These are phyloP conservation scores for Arabidopsis hybrid DNA, from an alignment of 441 rosid genomes.

Conservation along the genomic window DNA sequence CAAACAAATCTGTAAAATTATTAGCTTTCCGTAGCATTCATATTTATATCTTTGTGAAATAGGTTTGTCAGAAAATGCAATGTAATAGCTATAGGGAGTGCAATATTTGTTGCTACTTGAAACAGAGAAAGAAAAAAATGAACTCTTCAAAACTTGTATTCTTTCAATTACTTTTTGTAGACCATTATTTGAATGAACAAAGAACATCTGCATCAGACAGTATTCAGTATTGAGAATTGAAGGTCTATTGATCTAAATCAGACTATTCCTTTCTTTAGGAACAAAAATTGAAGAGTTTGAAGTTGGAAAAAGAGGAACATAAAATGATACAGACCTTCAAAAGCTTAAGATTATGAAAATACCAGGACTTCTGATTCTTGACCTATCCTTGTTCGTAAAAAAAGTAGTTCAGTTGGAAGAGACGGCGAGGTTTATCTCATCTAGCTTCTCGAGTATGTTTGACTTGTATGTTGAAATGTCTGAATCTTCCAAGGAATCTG, in stretches of 20 bases:
- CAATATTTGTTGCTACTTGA: constrained; percentile 22
- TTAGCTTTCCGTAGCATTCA: constrained; percentile 16
- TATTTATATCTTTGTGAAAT: constrained; percentile 25
- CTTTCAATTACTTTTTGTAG: background rate
- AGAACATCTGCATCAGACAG: constrained; percentile 15
- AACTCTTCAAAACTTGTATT: constrained; percentile 7
- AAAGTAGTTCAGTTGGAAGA: constrained; percentile 28
- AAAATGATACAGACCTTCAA: constrained; percentile 1
- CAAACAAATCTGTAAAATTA: constrained; percentile 33
- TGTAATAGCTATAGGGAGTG: constrained; percentile 23
- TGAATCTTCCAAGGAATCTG: constrained; percentile 59
- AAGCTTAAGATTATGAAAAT: constrained; percentile 15
- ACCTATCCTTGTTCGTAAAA: constrained; percentile 2
- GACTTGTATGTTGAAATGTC: constrained; percentile 63
- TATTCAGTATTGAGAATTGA: background rate
- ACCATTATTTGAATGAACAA: background rate
- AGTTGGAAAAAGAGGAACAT: constrained; percentile 26
- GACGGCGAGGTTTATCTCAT: constrained; percentile 44
- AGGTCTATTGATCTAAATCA: constrained; percentile 18
- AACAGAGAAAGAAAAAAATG: constrained; percentile 15
- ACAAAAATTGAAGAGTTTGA: constrained; percentile 22
- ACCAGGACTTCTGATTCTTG: constrained; percentile 14
- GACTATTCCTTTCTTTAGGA: background rate
- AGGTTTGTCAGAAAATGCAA: constrained; percentile 10
- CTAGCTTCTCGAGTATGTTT: constrained; percentile 70